These are phyloP conservation scores for Chromosphaera perkinsii DNA, from an alignment of 208 protist species.

Conservation along the genomic window DNA sequence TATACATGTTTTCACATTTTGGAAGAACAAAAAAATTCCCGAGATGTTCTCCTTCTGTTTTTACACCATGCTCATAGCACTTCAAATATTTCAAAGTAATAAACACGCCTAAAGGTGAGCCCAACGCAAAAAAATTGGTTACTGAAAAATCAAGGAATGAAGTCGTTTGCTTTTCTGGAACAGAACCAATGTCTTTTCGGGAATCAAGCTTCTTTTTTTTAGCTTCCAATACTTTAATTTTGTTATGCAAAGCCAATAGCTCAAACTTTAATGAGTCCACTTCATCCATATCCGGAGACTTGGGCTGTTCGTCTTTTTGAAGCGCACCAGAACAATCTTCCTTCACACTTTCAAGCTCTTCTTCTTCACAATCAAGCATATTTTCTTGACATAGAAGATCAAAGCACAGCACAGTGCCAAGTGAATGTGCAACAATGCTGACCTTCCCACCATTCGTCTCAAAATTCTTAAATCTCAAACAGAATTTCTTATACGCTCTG, in stretches of 20 bases:
- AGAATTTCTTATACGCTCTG: no score
- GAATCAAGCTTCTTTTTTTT: background rate
- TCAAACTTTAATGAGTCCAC: no score
- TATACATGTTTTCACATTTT: constrained; percentile 1
- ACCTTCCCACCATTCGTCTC: background rate
- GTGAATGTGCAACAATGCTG: constrained; percentile 19
- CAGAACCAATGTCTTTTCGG: no score
- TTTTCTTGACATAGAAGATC: constrained; percentile 24
- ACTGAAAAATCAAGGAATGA: background rate
- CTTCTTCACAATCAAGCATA: background rate
- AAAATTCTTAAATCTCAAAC: constrained; percentile 4
- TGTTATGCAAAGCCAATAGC: background rate
- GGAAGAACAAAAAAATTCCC: background rate
- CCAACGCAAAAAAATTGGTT: background rate
- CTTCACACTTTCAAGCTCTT: background rate
- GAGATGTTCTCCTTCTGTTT: background rate
- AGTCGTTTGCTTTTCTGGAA: background rate
- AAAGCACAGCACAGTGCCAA: constrained; percentile 15
- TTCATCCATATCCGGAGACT: no score
- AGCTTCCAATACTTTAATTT: background rate
- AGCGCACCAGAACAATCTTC: no score
- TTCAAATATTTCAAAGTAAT: background rate
- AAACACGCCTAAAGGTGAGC: background rate
- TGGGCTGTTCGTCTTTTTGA: no score
- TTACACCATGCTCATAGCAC: background rate